Base-by-base conservation (phyloP, 2,329 filamentous ascomycete species). In the Microsporum canis region DNA sequence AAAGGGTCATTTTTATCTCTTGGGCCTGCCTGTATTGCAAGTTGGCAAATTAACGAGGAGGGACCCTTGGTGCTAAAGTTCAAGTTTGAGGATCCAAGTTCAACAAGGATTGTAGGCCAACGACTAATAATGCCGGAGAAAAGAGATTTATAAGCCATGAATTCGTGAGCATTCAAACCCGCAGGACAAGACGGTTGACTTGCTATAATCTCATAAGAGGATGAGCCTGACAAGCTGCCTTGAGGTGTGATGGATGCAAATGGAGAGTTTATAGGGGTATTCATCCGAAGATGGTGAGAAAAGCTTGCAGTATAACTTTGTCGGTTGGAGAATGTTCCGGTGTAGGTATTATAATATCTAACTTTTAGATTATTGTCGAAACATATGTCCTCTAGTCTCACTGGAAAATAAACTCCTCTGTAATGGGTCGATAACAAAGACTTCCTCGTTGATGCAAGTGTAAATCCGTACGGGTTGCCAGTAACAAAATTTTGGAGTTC, bases 21-120 rank as follows among this genome's bases (percentile, higher is more conserved):
- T 3, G 84, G 83, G 0, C 87, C 87, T 0, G 76, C 77, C 64
- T 88, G 80, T 0, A 80, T 63, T 0, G 78, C 73, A 0, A 88
- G 71, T 6, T 82, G 79, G 1, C 73, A 71, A 0, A 88, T 67
- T 0, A 87, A 65, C 0, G 72, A 62, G 34, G 76, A 75, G 0
- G 81, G 81, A 0, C 78, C 75, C 34, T 82, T 76, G 0, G 77
- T 78, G 34, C 80, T 82, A 63, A 88, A 82, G 63, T 87, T 87
- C 2, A 89, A 58, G 62, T 80, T 80, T 0, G 78, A 76, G 1
- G 79, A 76, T 0, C 76, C 79, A 2, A 84, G 66, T 63, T 84
- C 80, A 0, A 76, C 63, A 0, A 83, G 65, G 0, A 84, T 72
- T 2, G 75, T 72, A 0, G 73, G 68, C 79, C 81, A 82, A 4